These are phyloP conservation scores for Eucalyptus viminalis DNA, from an alignment of 345 rosid genomes.

Conservation along the genomic window DNA sequence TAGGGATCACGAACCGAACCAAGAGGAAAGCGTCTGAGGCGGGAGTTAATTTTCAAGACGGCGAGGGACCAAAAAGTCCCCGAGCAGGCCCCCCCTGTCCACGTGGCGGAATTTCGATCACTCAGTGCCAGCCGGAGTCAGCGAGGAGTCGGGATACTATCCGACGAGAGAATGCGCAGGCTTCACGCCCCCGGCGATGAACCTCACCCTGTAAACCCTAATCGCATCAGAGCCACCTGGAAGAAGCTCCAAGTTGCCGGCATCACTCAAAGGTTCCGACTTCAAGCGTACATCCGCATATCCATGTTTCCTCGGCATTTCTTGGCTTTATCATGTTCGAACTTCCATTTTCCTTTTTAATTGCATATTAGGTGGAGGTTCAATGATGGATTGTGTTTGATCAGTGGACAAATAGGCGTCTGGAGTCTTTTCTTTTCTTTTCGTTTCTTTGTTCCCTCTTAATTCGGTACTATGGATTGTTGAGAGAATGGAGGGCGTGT, in stretches of 20 bases:
- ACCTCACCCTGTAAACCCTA: conserved; percentile 63
- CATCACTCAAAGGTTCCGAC: conserved; percentile 45
- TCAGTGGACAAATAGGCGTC: background rate
- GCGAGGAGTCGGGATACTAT: conserved; percentile 34
- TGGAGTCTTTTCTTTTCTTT: background rate
- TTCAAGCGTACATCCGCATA: background rate
- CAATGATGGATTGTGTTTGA: background rate
- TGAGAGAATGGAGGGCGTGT: background rate
- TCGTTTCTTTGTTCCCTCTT: background rate
- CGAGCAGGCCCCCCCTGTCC: too few relatives aligned
- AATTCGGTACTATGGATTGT: background rate
- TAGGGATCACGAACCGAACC: too few relatives aligned
- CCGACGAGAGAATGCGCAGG: conserved; percentile 76
- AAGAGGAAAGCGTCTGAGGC: too few relatives aligned
- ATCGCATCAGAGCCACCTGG: conserved; percentile 71
- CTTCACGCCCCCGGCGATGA: conserved; percentile 60
- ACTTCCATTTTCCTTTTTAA: background rate
- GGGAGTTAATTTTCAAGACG: too few relatives aligned
- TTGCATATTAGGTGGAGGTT: background rate
- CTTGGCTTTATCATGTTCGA: background rate
- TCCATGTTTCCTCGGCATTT: background rate
- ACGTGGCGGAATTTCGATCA: too few relatives aligned
- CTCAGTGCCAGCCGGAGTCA: background rate
- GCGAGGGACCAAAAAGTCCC: too few relatives aligned
- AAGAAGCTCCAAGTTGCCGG: conserved; percentile 45